These are phyloP conservation scores for Mangifera indica DNA, from an alignment of 345 rosid species.

Conservation along the genomic window DNA sequence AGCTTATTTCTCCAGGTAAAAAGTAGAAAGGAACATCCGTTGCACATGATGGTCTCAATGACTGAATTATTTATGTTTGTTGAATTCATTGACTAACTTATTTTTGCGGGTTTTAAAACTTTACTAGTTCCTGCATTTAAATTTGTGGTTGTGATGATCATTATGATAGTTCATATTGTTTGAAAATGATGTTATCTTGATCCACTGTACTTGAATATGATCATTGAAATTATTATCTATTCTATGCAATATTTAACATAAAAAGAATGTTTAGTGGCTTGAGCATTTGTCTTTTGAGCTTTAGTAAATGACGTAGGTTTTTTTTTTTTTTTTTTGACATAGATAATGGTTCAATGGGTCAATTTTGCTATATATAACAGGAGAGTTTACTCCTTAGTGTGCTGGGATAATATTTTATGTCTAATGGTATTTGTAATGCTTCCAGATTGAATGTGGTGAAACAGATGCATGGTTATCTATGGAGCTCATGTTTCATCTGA, in stretches of 20 bases:
- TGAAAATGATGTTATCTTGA: constrained; percentile 5
- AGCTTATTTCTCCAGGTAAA: background rate
- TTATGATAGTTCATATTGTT: background rate
- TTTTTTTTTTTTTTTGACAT: too few relatives aligned
- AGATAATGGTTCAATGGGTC: background rate
- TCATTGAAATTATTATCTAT: background rate
- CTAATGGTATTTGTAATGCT: constrained; percentile 26
- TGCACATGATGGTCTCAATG: background rate
- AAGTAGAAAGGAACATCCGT: background rate
- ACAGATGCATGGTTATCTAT: constrained; percentile 97
- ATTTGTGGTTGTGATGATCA: background rate
- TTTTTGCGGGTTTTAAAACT: background rate
- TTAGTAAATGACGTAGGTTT: background rate
- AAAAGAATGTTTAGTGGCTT: background rate
- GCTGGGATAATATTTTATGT: constrained; percentile 19
- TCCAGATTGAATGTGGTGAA: constrained; percentile 92
- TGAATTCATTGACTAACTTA: background rate
- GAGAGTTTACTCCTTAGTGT: background rate
- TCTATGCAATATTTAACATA: background rate
- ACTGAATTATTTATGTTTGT: background rate
- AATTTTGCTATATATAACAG: constrained; percentile 6
- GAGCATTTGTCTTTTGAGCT: constrained; percentile 6
- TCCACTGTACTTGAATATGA: background rate
- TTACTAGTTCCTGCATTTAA: constrained; percentile 2
- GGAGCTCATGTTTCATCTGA: constrained; percentile 98